Percentiles rank a stretch among this genome's conserved stretches.
phyloP scores from a whole-genome alignment of 192 early-diverging fungal genomes.

The Gaertneriomyces sp. region DNA sequence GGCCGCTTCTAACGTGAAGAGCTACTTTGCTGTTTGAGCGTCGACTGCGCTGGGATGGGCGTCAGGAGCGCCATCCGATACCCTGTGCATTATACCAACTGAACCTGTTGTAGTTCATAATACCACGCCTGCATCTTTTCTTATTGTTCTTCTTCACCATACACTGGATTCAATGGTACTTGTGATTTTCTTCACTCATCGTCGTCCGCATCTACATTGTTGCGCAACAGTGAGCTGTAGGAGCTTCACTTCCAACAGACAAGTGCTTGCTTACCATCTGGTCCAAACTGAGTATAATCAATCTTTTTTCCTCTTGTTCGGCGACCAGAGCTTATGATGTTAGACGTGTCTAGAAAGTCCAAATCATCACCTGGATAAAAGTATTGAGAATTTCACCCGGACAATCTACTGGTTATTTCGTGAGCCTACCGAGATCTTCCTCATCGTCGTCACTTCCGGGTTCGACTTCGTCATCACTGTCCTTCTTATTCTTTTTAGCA shows the following conservation, averaged over 20 bases:
- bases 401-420: neutral
- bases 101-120: too few species aligned
- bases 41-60: too few species aligned
- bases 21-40: constrained; percentile 7
- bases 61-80: too few species aligned
- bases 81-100: too few species aligned
- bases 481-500: constrained; percentile 41
- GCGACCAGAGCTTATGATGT: constrained; percentile 62
- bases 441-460: constrained; percentile 27
- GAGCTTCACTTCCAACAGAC: too few species aligned
- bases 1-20: constrained; percentile 9
- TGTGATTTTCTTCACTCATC: too few species aligned
- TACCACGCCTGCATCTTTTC: too few species aligned
- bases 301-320: constrained; percentile 70
- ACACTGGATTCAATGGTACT: too few species aligned
- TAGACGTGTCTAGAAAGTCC: constrained; percentile 54
- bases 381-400: neutral
- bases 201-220: too few species aligned
- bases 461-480: constrained; percentile 31
- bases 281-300: constrained; percentile 68
- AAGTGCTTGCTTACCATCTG: constrained; percentile 33
- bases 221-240: too few species aligned
- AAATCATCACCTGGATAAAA: constrained; percentile 53
- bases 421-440: constrained; percentile 41
- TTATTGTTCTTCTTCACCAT: too few species aligned